Evolutionary conservation across 2,329 filamentous ascomycete genomes (phyloP).

Genomic region (Graphiopsis chlorocephala): DNA sequence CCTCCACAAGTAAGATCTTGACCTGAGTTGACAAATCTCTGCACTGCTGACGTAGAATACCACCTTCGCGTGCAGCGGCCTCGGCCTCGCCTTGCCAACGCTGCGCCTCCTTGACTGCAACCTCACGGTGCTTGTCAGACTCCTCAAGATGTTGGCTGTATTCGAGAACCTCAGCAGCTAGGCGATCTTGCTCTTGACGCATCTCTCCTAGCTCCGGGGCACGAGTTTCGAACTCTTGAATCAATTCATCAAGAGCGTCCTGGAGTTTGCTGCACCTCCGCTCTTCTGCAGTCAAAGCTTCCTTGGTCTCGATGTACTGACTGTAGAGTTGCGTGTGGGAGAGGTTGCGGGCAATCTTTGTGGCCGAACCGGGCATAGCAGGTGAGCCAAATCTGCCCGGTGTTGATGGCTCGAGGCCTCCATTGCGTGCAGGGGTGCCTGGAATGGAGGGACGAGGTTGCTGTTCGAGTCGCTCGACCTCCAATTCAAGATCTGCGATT

Average conservation of each 20-base stretch:
- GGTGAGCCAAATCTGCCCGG: constrained; percentile 33
- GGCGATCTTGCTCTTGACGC: constrained; percentile 72
- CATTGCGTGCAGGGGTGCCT: constrained; percentile 52
- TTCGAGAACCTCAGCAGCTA: constrained; percentile 77
- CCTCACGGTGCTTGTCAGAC: constrained; percentile 75
- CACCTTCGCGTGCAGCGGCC: constrained; percentile 61
- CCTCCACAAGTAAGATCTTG: constrained; percentile 84
- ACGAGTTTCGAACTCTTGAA: constrained; percentile 78
- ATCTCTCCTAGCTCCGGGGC: constrained; percentile 86
- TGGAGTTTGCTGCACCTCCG: constrained; percentile 71
- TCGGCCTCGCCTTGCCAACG: constrained; percentile 73
- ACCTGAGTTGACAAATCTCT: constrained; percentile 87
- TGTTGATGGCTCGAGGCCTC: constrained; percentile 26
- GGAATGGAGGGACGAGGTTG: constrained; percentile 37
- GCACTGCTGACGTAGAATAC: constrained; percentile 80
- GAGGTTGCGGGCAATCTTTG: constrained; percentile 51
- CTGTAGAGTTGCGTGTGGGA: constrained; percentile 63
- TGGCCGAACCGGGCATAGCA: constrained; percentile 54
- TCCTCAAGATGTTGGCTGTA: constrained; percentile 76
- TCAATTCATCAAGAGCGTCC: constrained; percentile 78
- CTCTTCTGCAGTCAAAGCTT: constrained; percentile 70
- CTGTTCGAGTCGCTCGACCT: constrained; percentile 56
- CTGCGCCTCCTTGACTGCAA: constrained; percentile 71
- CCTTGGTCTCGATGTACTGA: constrained; percentile 63
- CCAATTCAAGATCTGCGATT: constrained; percentile 63